These are phyloP conservation scores for Mycena alexandri DNA, from an alignment of 768 basidiomycete species.

Conservation along the genomic window DNA sequence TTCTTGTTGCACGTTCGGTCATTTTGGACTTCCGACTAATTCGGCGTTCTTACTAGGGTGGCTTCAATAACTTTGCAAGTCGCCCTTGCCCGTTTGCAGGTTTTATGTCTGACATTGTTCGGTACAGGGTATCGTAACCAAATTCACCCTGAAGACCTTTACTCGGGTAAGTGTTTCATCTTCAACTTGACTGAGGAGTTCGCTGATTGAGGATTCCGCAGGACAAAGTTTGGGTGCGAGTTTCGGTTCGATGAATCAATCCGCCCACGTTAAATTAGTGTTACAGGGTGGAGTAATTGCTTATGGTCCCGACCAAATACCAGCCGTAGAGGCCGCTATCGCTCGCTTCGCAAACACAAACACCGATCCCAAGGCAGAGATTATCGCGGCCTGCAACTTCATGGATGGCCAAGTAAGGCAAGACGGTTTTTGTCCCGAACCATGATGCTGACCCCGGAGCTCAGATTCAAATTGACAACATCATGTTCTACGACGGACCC, in stretches of 20 bases:
- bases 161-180: no score
- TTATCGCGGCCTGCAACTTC: constrained; percentile 47
- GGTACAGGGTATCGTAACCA: constrained; percentile 54
- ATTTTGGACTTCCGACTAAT: not conserved
- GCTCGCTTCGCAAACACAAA: constrained; percentile 45
- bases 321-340: constrained; percentile 40
- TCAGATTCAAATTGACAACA: no score
- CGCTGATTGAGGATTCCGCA: constrained; percentile 44
- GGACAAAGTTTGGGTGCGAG: constrained; percentile 57
- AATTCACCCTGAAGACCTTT: constrained; percentile 53
- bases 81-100: not conserved
- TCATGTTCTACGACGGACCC: constrained; percentile 61
- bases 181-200: no score
- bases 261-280: not conserved
- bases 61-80: constrained; percentile 57
- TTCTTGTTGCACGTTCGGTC: not conserved
- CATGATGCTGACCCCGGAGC: no score
- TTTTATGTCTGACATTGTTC: not conserved
- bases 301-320: not conserved
- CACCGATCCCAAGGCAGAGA: constrained; percentile 52
- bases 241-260: constrained; percentile 8
- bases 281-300: constrained; percentile 52
- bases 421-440: constrained; percentile 23
- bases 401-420: not conserved
- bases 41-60: constrained; percentile 49